Evolutionary conservation across 768 basidiomycete species (phyloP), one percentile per base, ranked within the genome.

Genomic region (Amanita polypyramis): DNA sequence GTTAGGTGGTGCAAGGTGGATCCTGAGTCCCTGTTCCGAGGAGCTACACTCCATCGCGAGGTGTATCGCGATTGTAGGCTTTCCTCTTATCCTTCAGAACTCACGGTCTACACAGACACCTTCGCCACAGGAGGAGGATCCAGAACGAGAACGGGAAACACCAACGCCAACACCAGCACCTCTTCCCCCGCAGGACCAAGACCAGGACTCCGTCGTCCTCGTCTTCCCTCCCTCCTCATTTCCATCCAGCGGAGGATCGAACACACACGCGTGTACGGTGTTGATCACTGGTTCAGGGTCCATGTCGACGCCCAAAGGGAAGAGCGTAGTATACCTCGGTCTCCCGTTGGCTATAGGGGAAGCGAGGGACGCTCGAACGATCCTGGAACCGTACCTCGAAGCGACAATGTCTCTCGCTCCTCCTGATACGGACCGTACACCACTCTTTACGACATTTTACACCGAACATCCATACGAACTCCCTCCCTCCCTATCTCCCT

Each of bases 151-250:
- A 1, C 8, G 20, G 25, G 15, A n/a, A 38, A 12, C 8, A 39
- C 21, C 39, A 23, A 11, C 38, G 21, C 4, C 39, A 10, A 34
- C n/a, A n/a, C n/a, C n/a, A n/a, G n/a, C n/a, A n/a, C n/a, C n/a
- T 38, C 19, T 15, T 38, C 37, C 8, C 6, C 23, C 11, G 5
- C 39, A 7, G 17, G 51, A 62, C 12, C 65, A 61, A 17, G 54
- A 43, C 5, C 54, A 76, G 10, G 89, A 92, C 58, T 82, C 85
- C 12, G 75, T 72, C 2, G 60, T 91, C 11, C 59, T 92, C 4
- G 72, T 91, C 4, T 89, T 91, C 53, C 85, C 90, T 0, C 91
- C 90, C 1, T 68, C 66, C 1, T 75, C 79, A 0, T 56, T 86
- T 6, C 45, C 60, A 23, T 9, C 8, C 0, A 10, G 15, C 34